Percentiles rank a stretch among this genome's conserved stretches.
Conservation (phyloP, 1,284 basidiomycete species). For the Sanghuangporus baumii region DNA sequence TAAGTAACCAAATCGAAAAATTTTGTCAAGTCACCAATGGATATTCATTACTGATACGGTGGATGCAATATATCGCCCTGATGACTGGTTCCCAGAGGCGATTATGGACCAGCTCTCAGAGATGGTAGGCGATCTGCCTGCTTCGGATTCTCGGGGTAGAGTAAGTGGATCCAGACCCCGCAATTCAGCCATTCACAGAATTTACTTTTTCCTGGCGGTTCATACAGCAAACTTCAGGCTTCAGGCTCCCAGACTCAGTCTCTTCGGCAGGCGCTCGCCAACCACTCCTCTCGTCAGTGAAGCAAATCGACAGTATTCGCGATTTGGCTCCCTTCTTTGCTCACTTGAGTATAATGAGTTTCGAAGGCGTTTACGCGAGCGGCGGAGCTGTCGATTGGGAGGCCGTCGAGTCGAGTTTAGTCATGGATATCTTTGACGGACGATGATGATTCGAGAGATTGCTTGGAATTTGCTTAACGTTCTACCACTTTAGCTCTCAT, state of each 20-base stretch:
- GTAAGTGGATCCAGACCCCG: constrained; percentile 26
- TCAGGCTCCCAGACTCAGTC: constrained; percentile 12
- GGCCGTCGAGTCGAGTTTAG: constrained; percentile 72
- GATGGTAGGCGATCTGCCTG: constrained; percentile 61
- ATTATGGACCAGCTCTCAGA: constrained; percentile 92
- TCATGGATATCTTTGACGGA: constrained; percentile 86
- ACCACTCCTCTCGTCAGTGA: constrained; percentile 64
- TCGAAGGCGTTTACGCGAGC: constrained; percentile 83
- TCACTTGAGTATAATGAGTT: constrained; percentile 80
- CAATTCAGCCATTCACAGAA: neutral
- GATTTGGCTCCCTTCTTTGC: constrained; percentile 87
- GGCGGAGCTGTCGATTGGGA: constrained; percentile 82
- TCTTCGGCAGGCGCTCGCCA: constrained; percentile 48
- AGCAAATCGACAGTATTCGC: constrained; percentile 73
- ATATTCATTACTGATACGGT: constrained; percentile 97
- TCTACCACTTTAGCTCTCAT: neutral
- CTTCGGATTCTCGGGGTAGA: constrained; percentile 29
- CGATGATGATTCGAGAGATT: constrained; percentile 23
- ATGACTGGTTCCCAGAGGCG: constrained; percentile 79
- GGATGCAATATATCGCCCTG: constrained; percentile 87
- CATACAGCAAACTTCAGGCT: neutral
- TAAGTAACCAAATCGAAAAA: constrained; percentile 16
- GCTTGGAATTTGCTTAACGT: neutral
- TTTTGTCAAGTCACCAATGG: constrained; percentile 83
- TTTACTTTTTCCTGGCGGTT: neutral